These are phyloP conservation scores for Backusella circina DNA, from an alignment of 192 early-diverging fungal species.

Conservation along the genomic window DNA sequence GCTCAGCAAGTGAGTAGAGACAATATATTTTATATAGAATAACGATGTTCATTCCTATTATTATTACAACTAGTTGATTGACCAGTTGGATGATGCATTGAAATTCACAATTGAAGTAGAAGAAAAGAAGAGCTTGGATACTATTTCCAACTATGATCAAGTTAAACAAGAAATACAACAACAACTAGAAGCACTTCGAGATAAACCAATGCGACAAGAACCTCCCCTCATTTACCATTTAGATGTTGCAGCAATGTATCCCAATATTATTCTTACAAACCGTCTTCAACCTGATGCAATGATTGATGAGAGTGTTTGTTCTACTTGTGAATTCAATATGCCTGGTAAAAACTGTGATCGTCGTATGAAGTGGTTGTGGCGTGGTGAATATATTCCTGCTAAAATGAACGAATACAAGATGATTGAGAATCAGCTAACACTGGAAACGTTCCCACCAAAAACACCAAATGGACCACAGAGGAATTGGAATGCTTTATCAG, in stretches of 20 bases:
- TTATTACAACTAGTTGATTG: slow-evolving; percentile 61
- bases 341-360: slow-evolving; percentile 88
- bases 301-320: slow-evolving; percentile 82
- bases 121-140: slow-evolving; percentile 67
- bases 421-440: slow-evolving; percentile 82
- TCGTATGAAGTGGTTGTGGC: slow-evolving; percentile 95
- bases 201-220: slow-evolving; percentile 72
- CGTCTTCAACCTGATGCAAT: slow-evolving; percentile 97
- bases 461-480: slow-evolving; percentile 46
- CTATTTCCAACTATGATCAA: slow-evolving; percentile 89
- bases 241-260: slow-evolving; percentile 99
- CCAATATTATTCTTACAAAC: slow-evolving; percentile 98
- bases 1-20: slow-evolving; percentile 56
- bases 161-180: slow-evolving; percentile 64
- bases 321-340: slow-evolving; percentile 89
- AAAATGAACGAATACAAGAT: slow-evolving; percentile 88
- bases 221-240: slow-evolving; percentile 93
- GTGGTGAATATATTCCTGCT: slow-evolving; percentile 93
- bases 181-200: slow-evolving; percentile 70
- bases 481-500: slow-evolving; percentile 64
- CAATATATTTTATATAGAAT: neutral
- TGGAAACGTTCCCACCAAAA: slow-evolving; percentile 75
- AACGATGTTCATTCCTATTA: neutral
- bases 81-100: slow-evolving; percentile 88
- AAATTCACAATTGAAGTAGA: slow-evolving; percentile 87